Evolutionary conservation across 495 filamentous ascomycete genomes (phyloP).

Genomic region (Achaetomiella virescens): DNA sequence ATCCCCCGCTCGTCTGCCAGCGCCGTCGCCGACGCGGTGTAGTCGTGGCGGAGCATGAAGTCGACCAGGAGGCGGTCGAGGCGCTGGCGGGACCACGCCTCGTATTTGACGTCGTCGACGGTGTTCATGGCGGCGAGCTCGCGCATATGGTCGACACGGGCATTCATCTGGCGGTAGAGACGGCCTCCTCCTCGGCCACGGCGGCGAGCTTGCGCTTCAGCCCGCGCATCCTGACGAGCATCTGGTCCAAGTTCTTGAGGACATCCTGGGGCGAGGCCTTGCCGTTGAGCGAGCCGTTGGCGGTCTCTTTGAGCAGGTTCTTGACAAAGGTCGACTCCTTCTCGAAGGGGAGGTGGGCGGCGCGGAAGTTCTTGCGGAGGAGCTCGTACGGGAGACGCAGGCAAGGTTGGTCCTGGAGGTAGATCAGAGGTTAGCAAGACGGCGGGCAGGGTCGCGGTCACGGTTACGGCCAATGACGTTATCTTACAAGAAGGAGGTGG

Average conservation of each 20-base stretch:
- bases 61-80: constrained; percentile 84
- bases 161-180: constrained; percentile 64
- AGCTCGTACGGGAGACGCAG: constrained; percentile 88
- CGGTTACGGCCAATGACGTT: constrained; percentile 1
- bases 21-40: constrained; percentile 66
- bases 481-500: constrained; percentile 42
- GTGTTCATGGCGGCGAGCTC: constrained; percentile 73
- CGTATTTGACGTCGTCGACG: constrained; percentile 88
- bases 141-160: constrained; percentile 72
- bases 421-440: background rate
- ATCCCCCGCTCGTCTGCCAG: constrained; percentile 64
- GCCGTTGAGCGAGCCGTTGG: constrained; percentile 58
- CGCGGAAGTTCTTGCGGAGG: constrained; percentile 86
- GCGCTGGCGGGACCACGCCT: constrained; percentile 74
- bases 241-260: constrained; percentile 69
- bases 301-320: constrained; percentile 60
- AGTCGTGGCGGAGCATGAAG: constrained; percentile 79
- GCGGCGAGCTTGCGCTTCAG: constrained; percentile 79
- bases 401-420: constrained; percentile 80
- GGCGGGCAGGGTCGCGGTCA: background rate
- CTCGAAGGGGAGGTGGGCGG: constrained; percentile 75
- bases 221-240: constrained; percentile 76
- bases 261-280: constrained; percentile 58
- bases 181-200: constrained; percentile 70
- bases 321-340: constrained; percentile 66